A percentile compares a stretch with the other conserved stretches of the same genome.
Evolutionary conservation across 805 yeast species (phyloP).

Genomic region (Limtongozyma cylindracea): DNA sequence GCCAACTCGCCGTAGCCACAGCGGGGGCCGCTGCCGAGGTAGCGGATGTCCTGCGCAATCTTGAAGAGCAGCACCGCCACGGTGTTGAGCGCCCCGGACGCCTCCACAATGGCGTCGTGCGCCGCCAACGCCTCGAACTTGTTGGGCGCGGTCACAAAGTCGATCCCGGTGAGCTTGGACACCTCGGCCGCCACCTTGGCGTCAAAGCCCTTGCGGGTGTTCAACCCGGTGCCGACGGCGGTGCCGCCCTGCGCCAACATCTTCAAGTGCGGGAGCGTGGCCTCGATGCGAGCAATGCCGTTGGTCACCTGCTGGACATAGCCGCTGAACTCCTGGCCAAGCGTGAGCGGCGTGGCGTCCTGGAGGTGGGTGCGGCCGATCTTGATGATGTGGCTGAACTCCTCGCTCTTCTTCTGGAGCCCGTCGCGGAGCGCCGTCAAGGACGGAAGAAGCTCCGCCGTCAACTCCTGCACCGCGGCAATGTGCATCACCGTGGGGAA

Average conservation of each 20-base stretch:
- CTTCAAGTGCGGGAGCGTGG: slow-evolving; percentile 47
- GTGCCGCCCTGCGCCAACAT: slow-evolving; percentile 98
- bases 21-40: slow-evolving; percentile 97
- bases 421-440: slow-evolving; percentile 55
- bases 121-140: slow-evolving; percentile 98
- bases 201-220: slow-evolving; percentile 82
- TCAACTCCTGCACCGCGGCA: slow-evolving; percentile 86
- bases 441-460: slow-evolving; percentile 54
- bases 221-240: slow-evolving; percentile 96
- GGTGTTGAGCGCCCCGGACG: slow-evolving; percentile 91
- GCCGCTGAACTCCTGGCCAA: slow-evolving; percentile 96
- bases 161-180: slow-evolving; percentile 63
- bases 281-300: slow-evolving; percentile 74
- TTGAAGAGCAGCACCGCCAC: slow-evolving; percentile 83
- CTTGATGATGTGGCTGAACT: slow-evolving; percentile 76
- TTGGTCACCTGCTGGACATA: slow-evolving; percentile 82
- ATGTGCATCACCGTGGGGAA: slow-evolving; percentile 99
- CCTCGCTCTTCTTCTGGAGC: slow-evolving; percentile 53
- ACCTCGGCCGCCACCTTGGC: slow-evolving; percentile 72
- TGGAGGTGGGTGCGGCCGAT: slow-evolving; percentile 98
- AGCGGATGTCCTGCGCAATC: slow-evolving; percentile 95
- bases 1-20: slow-evolving; percentile 95
- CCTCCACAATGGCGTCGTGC: slow-evolving; percentile 95
- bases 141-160: slow-evolving; percentile 89
- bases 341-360: slow-evolving; percentile 94